Base-by-base conservation (phyloP, 768 basidiomycete genomes). In the Rhizopogon rudus region DNA sequence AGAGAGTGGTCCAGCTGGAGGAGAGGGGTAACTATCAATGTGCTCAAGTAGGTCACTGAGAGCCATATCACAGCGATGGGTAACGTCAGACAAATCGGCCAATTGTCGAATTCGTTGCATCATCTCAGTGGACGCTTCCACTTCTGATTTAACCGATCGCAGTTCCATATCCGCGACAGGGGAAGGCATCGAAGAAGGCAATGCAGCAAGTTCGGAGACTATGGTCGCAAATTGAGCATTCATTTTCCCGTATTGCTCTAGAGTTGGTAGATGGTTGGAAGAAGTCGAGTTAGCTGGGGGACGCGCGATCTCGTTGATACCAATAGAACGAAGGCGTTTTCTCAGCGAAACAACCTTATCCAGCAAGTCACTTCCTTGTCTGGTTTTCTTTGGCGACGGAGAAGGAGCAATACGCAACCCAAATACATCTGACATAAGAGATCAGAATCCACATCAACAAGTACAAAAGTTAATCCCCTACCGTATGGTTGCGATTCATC, bases 11-110 rank as follows among this genome's bases (percentile, higher is more conserved):
- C 78, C 75, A 28, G 74, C 65, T 5, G 85, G 86, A 33, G 74
- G 66, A 3, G 81, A 77, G 8, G 92, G 91, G 64, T 84, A 93
- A 62, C 87, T 91, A 66, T 95, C 92, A 52, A 93, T 77, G 63
- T 93, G 89, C 63, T 93, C 89, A 44, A 95, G 73, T 5, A 94
- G 75, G 67, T 93, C 90, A 61, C 92, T 94, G 43, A 93, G 75
- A 20, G 84, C 81, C n/a, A 76, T 72, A 65, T 95, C 92, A 60
- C 89, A 91, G 17, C 66, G 64, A 28, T 75, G 75, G 8, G 87
- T 67, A 37, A 73, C 64, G 20, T 75, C 69, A 5, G 75, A 69
- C 46, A 93, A 71, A n/a, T 74, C 70, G 9, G 78, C 80, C n/a
- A 94, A 71, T 39, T 70, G 71, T 51, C 79, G 71, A 25, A 91